Evolutionary conservation across 1,139 yeast species (phyloP).

Genomic region (Yamadazyma diddensiae): DNA sequence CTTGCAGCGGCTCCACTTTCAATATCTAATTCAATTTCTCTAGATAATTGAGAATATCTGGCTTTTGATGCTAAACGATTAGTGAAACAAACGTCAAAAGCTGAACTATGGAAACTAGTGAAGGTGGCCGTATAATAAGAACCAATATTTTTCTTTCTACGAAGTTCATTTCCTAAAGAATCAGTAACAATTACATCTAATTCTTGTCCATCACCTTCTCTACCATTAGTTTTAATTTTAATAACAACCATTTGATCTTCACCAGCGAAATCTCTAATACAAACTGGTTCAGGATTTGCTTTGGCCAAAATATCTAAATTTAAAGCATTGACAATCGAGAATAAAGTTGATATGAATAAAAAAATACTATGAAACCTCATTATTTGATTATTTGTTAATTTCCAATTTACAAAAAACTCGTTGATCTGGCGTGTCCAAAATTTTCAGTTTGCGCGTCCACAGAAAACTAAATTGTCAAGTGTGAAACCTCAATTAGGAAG

Average conservation of each 20-base stretch:
- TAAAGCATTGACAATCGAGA: constrained; percentile 27
- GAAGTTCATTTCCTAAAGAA: constrained; percentile 67
- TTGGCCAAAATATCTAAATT: constrained; percentile 41
- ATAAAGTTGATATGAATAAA: constrained; percentile 16
- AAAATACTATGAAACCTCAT: constrained; percentile 8
- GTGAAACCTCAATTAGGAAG: constrained; percentile 16
- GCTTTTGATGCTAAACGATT: constrained; percentile 50
- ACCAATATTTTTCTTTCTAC: constrained; percentile 61
- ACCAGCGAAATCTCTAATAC: constrained; percentile 87
- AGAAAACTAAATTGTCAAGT: constrained; percentile 1
- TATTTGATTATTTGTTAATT: not conserved
- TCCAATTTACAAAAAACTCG: too few relatives aligned
- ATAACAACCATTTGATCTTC: constrained; percentile 85
- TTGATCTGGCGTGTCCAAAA: constrained; percentile 12
- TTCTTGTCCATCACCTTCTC: constrained; percentile 80
- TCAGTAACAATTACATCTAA: constrained; percentile 63
- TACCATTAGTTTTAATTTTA: constrained; percentile 70
- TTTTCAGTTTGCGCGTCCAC: constrained; percentile 11
- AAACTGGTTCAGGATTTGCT: constrained; percentile 41
- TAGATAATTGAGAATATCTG: constrained; percentile 34
- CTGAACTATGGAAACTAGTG: constrained; percentile 78
- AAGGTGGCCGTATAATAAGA: constrained; percentile 74
- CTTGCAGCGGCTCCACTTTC: constrained; percentile 97
- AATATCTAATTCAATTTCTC: constrained; percentile 83
- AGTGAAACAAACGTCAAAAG: constrained; percentile 88